A percentile compares a stretch with the other conserved stretches of the same genome.
Conservation (phyloP, 306 rosid genomes). For the Trifolium repens region DNA sequence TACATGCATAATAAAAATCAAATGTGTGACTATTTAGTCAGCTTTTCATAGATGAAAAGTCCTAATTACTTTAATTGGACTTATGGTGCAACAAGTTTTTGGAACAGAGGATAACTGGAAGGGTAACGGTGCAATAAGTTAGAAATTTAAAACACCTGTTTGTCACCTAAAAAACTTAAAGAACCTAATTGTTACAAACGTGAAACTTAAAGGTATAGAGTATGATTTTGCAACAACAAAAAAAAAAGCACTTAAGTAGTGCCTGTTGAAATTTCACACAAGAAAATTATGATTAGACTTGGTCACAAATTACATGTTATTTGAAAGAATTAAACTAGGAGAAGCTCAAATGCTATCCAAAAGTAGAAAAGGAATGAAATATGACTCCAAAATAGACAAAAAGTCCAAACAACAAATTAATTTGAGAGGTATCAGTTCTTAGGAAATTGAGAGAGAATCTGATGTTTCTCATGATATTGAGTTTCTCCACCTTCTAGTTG, state of each 20-base stretch:
- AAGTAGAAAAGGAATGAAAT: slow-evolving; percentile 31
- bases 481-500: slow-evolving; percentile 93
- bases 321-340: slow-evolving; percentile 28
- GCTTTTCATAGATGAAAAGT: too few species aligned
- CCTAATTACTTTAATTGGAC: too few species aligned
- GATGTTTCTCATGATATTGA: slow-evolving; percentile 73
- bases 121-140: too few species aligned
- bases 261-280: slow-evolving; percentile 34
- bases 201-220: not conserved
- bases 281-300: slow-evolving; percentile 36
- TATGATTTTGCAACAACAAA: not conserved
- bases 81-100: too few species aligned
- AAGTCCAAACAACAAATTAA: slow-evolving; percentile 35
- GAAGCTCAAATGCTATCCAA: slow-evolving; percentile 32
- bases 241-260: slow-evolving; percentile 1
- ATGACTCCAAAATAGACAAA: slow-evolving; percentile 6
- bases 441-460: slow-evolving; percentile 29
- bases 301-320: slow-evolving; percentile 39
- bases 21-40: too few species aligned
- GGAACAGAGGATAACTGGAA: too few species aligned
- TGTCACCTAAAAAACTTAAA: too few species aligned
- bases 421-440: slow-evolving; percentile 26
- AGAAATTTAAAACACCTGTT: too few species aligned
- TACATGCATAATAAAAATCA: too few species aligned
- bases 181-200: too few species aligned